These are phyloP conservation scores for Rhodotorula kratochvilovae DNA, from an alignment of 768 basidiomycete genomes.

Conservation along the genomic window DNA sequence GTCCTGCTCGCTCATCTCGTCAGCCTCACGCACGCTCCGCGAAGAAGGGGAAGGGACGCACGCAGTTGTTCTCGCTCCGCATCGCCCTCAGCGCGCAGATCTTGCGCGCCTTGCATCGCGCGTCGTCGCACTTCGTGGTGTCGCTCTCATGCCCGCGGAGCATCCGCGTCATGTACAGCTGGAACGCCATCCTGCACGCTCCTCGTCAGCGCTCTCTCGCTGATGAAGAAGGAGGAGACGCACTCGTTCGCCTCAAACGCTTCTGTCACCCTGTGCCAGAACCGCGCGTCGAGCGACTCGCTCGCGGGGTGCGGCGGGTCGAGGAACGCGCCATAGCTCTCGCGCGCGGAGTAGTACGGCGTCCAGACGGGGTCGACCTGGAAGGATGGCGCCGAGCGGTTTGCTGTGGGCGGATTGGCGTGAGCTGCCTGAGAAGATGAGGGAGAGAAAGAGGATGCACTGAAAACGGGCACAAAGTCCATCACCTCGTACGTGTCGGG, in stretches of 20 bases:
- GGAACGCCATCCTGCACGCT: constrained; percentile 29
- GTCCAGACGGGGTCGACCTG: constrained; percentile 49
- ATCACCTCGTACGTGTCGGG: constrained; percentile 64
- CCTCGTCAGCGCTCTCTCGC: background rate
- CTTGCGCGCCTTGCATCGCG: constrained; percentile 51
- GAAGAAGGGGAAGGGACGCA: background rate
- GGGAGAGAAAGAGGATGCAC: constrained; percentile 47
- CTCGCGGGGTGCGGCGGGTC: constrained; percentile 43
- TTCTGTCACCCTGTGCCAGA: constrained; percentile 63
- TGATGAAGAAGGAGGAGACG: background rate
- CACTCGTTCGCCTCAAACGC: constrained; percentile 34
- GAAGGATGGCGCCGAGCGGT: constrained; percentile 47
- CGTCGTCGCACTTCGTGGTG: too few species aligned
- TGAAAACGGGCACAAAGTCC: constrained; percentile 54
- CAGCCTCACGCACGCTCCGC: too few species aligned
- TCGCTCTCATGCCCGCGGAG: constrained; percentile 47
- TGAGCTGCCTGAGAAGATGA: background rate
- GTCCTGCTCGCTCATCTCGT: too few species aligned
- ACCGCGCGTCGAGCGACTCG: constrained; percentile 53
- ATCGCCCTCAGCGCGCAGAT: constrained; percentile 53
- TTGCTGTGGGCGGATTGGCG: too few species aligned
- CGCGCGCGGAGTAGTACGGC: constrained; percentile 59
- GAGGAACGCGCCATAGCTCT: constrained; percentile 52
- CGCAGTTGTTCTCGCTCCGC: constrained; percentile 43
- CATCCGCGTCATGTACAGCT: constrained; percentile 53